These are phyloP conservation scores for Podospora conica DNA, from an alignment of 495 filamentous ascomycete species.

Conservation along the genomic window DNA sequence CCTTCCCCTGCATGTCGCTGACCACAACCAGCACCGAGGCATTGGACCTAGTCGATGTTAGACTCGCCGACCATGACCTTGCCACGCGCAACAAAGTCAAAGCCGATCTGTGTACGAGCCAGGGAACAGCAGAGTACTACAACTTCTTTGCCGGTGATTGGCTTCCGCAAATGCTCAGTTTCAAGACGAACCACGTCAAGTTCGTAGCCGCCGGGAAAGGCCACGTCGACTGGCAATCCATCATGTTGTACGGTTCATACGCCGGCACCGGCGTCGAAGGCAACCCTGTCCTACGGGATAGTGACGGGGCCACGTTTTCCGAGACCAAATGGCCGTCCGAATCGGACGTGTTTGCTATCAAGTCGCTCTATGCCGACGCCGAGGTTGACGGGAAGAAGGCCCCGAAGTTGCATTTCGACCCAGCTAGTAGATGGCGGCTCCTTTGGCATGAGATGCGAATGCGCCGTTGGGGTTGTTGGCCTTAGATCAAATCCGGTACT, in stretches of 20 bases:
- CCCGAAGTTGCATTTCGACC: no score
- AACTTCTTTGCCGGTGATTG: slow-evolving; percentile 10
- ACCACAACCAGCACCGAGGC: background rate
- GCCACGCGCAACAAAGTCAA: background rate
- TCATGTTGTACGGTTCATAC: slow-evolving; percentile 14
- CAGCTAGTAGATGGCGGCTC: no score
- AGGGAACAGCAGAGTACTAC: no score
- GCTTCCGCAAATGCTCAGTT: slow-evolving; percentile 5
- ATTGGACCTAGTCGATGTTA: background rate
- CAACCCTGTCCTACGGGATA: background rate
- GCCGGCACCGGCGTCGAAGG: background rate
- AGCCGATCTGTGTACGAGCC: background rate
- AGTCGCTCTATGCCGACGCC: no score
- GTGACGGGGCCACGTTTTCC: background rate
- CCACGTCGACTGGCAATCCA: slow-evolving; percentile 16
- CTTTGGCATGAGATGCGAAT: no score
- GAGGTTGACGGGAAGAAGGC: no score
- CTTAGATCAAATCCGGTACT: no score
- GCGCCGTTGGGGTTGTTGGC: no score
- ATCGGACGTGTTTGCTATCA: no score
- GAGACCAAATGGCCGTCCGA: background rate
- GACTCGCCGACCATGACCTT: no score
- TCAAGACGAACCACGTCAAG: background rate
- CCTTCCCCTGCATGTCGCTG: no score
- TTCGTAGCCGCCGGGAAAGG: background rate